These are phyloP conservation scores for Penicillium sumatraense DNA, from an alignment of 2,329 filamentous ascomycete species.

Conservation along the genomic window DNA sequence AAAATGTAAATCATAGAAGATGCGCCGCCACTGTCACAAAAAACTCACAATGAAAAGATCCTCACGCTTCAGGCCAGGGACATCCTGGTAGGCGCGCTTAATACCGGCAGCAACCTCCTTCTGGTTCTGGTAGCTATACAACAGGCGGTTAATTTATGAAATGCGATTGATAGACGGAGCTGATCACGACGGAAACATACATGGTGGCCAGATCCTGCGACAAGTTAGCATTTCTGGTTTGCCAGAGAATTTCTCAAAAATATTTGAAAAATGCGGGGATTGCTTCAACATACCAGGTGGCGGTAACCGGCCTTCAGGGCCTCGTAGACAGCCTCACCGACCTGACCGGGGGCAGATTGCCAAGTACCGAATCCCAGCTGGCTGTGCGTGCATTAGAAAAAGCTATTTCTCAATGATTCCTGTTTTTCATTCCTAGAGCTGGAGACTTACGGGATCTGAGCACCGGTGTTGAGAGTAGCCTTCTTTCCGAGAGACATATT, in stretches of 20 bases:
- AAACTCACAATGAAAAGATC: conserved; percentile 45
- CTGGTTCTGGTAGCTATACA: conserved; percentile 38
- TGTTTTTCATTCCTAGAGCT: neutral
- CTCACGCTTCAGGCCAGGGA: conserved; percentile 47
- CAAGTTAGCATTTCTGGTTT: conserved; percentile 15
- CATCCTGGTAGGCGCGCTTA: conserved; percentile 33
- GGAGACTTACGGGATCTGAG: conserved; percentile 42
- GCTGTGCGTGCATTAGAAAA: conserved; percentile 23
- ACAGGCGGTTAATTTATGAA: neutral
- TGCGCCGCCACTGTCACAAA: neutral
- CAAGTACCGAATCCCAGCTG: conserved; percentile 47
- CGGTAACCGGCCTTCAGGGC: conserved; percentile 47
- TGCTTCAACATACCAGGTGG: conserved; percentile 37
- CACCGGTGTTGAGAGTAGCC: conserved; percentile 43
- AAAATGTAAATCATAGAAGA: neutral
- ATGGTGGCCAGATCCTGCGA: conserved; percentile 44
- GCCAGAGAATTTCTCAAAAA: neutral
- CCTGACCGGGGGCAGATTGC: conserved; percentile 45
- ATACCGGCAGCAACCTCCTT: conserved; percentile 15
- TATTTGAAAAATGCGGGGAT: neutral
- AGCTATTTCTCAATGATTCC: neutral
- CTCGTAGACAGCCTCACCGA: conserved; percentile 45
- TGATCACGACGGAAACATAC: conserved; percentile 25
- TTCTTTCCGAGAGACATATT: conserved; percentile 48
- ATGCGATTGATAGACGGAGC: neutral